Percentiles rank a stretch among this genome's conserved stretches.
These are phyloP conservation scores for Clarireedia monteithiana DNA, from an alignment of 2,329 filamentous ascomycete species.

Conservation along the genomic window DNA sequence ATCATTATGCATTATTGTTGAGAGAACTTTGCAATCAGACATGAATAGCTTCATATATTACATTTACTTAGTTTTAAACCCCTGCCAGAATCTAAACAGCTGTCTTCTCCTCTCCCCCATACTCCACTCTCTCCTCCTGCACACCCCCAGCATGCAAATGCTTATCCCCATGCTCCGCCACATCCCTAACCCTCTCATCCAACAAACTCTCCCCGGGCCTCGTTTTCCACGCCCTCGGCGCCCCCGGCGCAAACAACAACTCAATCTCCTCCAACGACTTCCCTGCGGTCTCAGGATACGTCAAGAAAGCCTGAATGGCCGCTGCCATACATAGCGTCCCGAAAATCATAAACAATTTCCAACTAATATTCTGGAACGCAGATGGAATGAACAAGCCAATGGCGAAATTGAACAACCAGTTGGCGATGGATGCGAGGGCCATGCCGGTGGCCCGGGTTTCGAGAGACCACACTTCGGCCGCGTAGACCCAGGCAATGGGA, in stretches of 20 bases:
- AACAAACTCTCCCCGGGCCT: slow-evolving; percentile 13
- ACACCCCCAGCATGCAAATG: background rate
- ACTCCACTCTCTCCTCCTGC: background rate
- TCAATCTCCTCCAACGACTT: slow-evolving; percentile 31
- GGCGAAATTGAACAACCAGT: slow-evolving; percentile 53
- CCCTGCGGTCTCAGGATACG: slow-evolving; percentile 30
- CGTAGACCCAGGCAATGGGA: slow-evolving; percentile 58
- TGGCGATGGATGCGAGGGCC: slow-evolving; percentile 46
- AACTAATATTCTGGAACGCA: slow-evolving; percentile 50
- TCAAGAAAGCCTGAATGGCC: slow-evolving; percentile 26
- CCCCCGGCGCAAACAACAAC: slow-evolving; percentile 22
- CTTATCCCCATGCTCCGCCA: slow-evolving; percentile 6
- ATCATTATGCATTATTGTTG: no score
- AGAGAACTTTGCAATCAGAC: no score
- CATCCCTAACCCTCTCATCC: slow-evolving; percentile 15
- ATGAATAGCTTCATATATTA: no score
- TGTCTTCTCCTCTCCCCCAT: background rate
- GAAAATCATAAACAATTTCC: slow-evolving; percentile 44
- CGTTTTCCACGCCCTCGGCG: slow-evolving; percentile 20
- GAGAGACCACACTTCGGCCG: slow-evolving; percentile 56
- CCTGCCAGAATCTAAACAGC: no score
- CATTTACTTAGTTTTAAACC: no score
- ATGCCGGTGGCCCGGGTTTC: slow-evolving; percentile 53
- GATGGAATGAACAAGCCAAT: slow-evolving; percentile 51
- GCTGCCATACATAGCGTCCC: slow-evolving; percentile 38